Base-by-base conservation (phyloP, 805 yeast genomes). In the Candida xyloterini region DNA sequence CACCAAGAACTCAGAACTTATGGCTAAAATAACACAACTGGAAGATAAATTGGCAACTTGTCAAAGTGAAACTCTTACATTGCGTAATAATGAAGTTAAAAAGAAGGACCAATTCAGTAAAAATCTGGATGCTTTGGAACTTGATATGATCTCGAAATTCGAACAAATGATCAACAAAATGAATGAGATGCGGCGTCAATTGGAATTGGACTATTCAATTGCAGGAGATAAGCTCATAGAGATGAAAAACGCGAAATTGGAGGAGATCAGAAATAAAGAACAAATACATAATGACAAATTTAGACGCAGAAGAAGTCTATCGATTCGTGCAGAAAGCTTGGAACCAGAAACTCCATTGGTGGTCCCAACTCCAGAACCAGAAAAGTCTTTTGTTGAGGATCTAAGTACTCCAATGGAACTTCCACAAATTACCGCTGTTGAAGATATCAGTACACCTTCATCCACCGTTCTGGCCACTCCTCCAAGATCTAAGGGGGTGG, bases 1-100 rank as follows among this genome's bases (percentile, higher is more conserved):
- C 1, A 75, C 70, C 45, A 74, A 71, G 35, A 81, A 79, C 54
- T 71, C 82, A 3, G 55, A 67, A 15, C 62, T 81, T 55, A 65
- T 73, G 68, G 55, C 70, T 27, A 74, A 68, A 47, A 64, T 82
- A 18, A 58, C 71, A 4, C 76, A 71, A 21, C 56, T 84, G 55
- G 87, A 81, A 55, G 54, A 60, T 10, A 72, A 67, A 42, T 55
- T 79, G 18, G 43, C 52, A 22, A 37, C 32, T 5, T 29, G 46
- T 1, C 55, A 56, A 21, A 40, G 50, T 25, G 57, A 61, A 44
- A 60, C 50, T 44, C 48, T 45, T 60, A 56, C 33, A 36, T 27
- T 51, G n/a, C 50, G 50, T 21, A 55, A 56, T 22, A 44, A 44
- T 21, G 51, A 52, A 20, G 48, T 51, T 4, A 49, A 46, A 30